Conservation (phyloP, 2,329 filamentous ascomycete species). For the Ophiocordyceps camponoti-leonardi region DNA sequence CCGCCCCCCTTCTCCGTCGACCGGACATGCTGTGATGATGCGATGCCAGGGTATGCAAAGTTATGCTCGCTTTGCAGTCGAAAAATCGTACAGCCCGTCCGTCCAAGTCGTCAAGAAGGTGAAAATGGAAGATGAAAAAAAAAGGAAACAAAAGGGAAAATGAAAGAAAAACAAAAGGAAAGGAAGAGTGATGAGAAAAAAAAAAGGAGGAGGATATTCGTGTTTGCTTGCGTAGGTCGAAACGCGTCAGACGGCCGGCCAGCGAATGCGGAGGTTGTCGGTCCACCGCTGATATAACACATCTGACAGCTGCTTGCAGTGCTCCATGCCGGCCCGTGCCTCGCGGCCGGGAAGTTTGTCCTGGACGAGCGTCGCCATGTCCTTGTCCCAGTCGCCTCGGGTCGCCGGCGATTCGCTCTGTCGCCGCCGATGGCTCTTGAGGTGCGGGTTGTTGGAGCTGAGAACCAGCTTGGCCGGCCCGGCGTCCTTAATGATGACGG, state of each 20-base stretch:
- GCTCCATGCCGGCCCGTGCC: slow-evolving; percentile 63
- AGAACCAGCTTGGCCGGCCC: slow-evolving; percentile 50
- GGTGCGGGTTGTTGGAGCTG: slow-evolving; percentile 68
- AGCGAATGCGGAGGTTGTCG: slow-evolving; percentile 60
- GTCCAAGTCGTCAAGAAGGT: slow-evolving; percentile 2
- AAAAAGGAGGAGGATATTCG: background rate
- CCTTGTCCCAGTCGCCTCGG: slow-evolving; percentile 28
- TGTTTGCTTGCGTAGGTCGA: background rate
- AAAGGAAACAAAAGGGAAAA: background rate
- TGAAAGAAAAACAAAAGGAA: background rate
- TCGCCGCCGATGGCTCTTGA: slow-evolving; percentile 59
- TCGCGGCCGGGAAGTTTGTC: slow-evolving; percentile 37
- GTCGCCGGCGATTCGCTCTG: slow-evolving; percentile 27
- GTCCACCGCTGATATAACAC: slow-evolving; percentile 85
- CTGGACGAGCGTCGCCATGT: slow-evolving; percentile 29
- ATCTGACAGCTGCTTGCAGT: slow-evolving; percentile 75
- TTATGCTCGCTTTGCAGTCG: slow-evolving; percentile 4
- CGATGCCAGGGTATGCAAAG: slow-evolving; percentile 7
- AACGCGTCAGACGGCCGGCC: slow-evolving; percentile 27
- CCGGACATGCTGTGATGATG: slow-evolving; percentile 3
- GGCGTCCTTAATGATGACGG: slow-evolving; percentile 38
- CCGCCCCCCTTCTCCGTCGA: background rate
- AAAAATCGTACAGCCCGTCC: slow-evolving; percentile 6
- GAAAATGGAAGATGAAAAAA: background rate
- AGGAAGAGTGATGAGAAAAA: background rate